phyloP scores from a whole-genome alignment of 768 basidiomycete species.

The Chlorophyllum brunneum region DNA sequence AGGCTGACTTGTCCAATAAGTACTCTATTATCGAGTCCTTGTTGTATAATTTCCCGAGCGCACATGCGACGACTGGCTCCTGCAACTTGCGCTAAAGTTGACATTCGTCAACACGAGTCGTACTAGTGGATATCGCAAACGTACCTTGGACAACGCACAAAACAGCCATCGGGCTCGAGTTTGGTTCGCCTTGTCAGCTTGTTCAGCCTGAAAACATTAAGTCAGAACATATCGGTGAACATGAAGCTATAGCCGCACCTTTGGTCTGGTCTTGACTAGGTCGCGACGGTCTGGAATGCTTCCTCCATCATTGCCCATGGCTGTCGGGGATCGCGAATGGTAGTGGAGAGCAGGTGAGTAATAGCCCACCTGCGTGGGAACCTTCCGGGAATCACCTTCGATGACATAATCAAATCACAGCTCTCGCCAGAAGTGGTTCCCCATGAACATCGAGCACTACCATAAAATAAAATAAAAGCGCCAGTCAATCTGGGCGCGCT shows the following conservation, averaged over 20 bases:
- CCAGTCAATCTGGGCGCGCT: too few relatives aligned
- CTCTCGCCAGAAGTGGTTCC: too few relatives aligned
- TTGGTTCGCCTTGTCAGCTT: conserved; percentile 89
- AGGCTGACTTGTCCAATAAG: conserved; percentile 74
- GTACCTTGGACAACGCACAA: conserved; percentile 93
- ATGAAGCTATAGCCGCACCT: conserved; percentile 36
- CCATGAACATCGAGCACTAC: too few relatives aligned
- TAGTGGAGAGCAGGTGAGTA: not conserved
- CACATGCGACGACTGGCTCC: conserved; percentile 88
- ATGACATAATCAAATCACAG: too few relatives aligned
- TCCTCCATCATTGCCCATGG: conserved; percentile 88
- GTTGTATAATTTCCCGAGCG: conserved; percentile 93
- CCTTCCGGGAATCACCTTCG: too few relatives aligned
- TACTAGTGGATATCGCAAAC: conserved; percentile 16
- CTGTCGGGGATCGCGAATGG: not conserved
- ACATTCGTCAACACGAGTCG: not conserved
- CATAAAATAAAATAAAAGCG: too few relatives aligned
- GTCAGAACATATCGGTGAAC: conserved; percentile 3
- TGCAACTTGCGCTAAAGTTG: conserved; percentile 66
- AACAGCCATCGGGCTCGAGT: conserved; percentile 86
- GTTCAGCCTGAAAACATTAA: conserved; percentile 51
- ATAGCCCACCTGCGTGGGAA: not conserved
- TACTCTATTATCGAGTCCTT: conserved; percentile 93
- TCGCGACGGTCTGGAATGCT: conserved; percentile 84
- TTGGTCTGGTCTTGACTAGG: conserved; percentile 67